Percentiles rank a stretch among this genome's conserved stretches.
phyloP scores from a whole-genome alignment of 345 rosid species.

The Salix viminalis region DNA sequence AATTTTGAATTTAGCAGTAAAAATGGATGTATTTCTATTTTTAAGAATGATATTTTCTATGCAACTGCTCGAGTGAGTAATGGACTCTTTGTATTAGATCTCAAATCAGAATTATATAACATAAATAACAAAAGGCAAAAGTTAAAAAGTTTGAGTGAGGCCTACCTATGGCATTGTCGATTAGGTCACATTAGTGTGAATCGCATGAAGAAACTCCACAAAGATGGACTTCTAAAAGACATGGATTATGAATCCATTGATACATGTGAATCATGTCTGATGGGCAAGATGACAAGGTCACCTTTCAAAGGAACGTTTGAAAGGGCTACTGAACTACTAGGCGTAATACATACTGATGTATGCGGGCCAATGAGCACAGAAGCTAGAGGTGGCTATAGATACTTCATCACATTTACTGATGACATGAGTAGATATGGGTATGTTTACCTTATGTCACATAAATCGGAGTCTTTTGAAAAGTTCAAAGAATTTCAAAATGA shows the following conservation, averaged over 20 bases:
- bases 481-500: background rate
- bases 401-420: conserved; percentile 3
- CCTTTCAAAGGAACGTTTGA: background rate
- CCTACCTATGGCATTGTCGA: conserved; percentile 1
- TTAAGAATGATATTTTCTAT: background rate
- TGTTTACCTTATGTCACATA: background rate
- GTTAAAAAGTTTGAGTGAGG: background rate
- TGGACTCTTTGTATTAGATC: background rate
- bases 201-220: background rate
- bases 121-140: background rate
- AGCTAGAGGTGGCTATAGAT: background rate
- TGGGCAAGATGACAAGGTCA: background rate
- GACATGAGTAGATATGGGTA: background rate
- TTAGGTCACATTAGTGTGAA: background rate
- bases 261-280: background rate
- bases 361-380: background rate
- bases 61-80: background rate
- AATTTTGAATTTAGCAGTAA: background rate
- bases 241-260: background rate
- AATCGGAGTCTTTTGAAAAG: background rate
- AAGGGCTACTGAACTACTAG: background rate
- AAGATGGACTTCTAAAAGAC: background rate
- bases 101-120: background rate
- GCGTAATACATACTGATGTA: background rate
- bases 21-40: background rate